Evolutionary conservation across 169 alveolate species (phyloP).

Genomic region (Plasmodium falciparum): DNA sequence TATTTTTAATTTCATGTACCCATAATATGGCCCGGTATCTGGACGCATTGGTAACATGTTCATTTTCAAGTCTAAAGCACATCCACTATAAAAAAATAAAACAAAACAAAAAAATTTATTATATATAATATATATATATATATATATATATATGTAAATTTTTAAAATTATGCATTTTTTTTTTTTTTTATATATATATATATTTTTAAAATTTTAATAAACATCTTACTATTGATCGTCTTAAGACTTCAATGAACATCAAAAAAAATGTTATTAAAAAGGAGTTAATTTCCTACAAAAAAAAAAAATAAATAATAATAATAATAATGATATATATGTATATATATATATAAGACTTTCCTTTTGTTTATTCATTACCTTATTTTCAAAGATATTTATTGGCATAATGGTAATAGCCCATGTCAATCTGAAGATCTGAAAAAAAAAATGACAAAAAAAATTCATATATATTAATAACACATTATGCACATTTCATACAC

Average conservation of each 20-base stretch:
- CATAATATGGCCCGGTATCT: conserved; percentile 88
- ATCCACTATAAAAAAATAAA: conserved; percentile 83
- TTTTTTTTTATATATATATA: too few species aligned
- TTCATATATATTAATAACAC: neutral
- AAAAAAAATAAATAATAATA: neutral
- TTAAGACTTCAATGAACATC: conserved; percentile 60
- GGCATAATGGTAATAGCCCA: conserved; percentile 90
- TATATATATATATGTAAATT: neutral
- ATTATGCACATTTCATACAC: too few species aligned
- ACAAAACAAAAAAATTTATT: neutral
- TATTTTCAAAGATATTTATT: conserved; percentile 77
- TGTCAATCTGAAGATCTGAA: conserved; percentile 82
- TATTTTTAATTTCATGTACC: conserved; percentile 82
- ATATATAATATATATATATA: too few species aligned
- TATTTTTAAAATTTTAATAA: neutral
- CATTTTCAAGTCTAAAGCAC: conserved; percentile 88
- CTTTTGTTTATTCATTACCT: conserved; percentile 11
- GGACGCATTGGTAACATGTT: conserved; percentile 89
- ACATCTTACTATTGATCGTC: conserved; percentile 60
- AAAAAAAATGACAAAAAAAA: neutral
- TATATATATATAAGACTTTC: neutral
- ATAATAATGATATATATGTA: conserved; percentile 2
- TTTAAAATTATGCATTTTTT: too few species aligned
- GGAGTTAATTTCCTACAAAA: conserved; percentile 35
- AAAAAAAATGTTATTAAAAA: conserved; percentile 52